Evolutionary conservation across 192 early-diverging fungal genomes (phyloP).

Genomic region (Dissophora ornata): DNA sequence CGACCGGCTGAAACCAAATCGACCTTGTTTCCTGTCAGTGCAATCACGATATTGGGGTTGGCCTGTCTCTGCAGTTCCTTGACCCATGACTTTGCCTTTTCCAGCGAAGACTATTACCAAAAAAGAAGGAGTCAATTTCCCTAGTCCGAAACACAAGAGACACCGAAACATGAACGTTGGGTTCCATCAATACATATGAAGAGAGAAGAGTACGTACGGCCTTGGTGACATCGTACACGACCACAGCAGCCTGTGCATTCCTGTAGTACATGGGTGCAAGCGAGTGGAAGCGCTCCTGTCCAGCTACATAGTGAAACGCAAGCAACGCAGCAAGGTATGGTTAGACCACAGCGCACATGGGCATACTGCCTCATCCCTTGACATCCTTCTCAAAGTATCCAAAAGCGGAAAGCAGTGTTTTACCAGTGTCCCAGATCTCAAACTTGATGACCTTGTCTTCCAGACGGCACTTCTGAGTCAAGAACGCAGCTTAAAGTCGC

Average conservation of each 20-base stretch:
- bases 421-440: conserved; percentile 86
- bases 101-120: conserved; percentile 75
- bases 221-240: conserved; percentile 96
- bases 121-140: no score
- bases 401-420: no score
- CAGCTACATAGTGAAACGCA: conserved; percentile 62
- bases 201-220: conserved; percentile 56
- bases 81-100: conserved; percentile 95
- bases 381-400: no score
- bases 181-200: no score
- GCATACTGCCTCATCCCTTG: no score
- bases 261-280: conserved; percentile 98
- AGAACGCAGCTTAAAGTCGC: conserved; percentile 72
- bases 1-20: conserved; percentile 71
- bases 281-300: conserved; percentile 98
- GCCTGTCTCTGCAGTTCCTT: conserved; percentile 97
- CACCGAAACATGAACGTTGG: no score
- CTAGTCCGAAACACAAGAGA: no score
- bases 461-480: conserved; percentile 94
- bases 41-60: conserved; percentile 95
- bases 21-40: conserved; percentile 95
- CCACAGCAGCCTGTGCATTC: conserved; percentile 96
- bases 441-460: conserved; percentile 88
- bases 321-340: not conserved
- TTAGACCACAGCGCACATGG: not conserved